Evolutionary conservation across 2,329 filamentous ascomycete species (phyloP), one percentile per base, ranked within the genome.

Genomic region (Ceratocystis destructans): DNA sequence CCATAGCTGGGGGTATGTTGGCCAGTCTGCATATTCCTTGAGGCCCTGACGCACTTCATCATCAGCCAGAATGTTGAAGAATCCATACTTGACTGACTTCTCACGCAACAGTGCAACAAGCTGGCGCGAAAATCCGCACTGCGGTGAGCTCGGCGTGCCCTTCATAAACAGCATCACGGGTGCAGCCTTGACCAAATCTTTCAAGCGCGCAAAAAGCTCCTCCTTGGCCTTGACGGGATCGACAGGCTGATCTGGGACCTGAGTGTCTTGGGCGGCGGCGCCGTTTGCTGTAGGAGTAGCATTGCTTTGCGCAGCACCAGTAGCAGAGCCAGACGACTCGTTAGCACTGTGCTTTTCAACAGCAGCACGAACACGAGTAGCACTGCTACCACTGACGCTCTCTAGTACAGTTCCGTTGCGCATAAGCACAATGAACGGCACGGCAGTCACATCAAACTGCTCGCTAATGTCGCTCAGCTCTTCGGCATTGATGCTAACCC

Each of bases 21-120:
- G 94, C 94, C 94, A 99, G 69, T 97, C 94, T n/a, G 91, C 91
- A 75, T 86, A 97, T 77, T 94, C 90, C 82, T 99, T 99, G 73
- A 99, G 78, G 0, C 94, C 94, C 78, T 97, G 93, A 69, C 94
- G 83, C 61, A 99, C 94, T 76, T 97, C 93, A 73, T 99, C 93
- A 74, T 99, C 94, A 69, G 94, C 94, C 71, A 99, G 77, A 70
- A 99, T 99, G 75, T 99, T 97, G 81, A 99, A 99, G 80, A 99
- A 99, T 22, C 94, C 94, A 75, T 97, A 99, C 75, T 96, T 90
- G 68, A 99, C 88, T 62, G 88, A 88, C 73, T 90, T 87, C 77
- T 97, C 93, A 64, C 94, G 84, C 72, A 99, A 78, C 61, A 99
- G 83, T 31, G 80, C 86, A 55, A 99, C 94, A 57, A 96, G 79